Percentiles rank a stretch among this genome's conserved stretches.
Conservation (phyloP, 768 basidiomycete genomes). For the Leucocoprinus sp. region DNA sequence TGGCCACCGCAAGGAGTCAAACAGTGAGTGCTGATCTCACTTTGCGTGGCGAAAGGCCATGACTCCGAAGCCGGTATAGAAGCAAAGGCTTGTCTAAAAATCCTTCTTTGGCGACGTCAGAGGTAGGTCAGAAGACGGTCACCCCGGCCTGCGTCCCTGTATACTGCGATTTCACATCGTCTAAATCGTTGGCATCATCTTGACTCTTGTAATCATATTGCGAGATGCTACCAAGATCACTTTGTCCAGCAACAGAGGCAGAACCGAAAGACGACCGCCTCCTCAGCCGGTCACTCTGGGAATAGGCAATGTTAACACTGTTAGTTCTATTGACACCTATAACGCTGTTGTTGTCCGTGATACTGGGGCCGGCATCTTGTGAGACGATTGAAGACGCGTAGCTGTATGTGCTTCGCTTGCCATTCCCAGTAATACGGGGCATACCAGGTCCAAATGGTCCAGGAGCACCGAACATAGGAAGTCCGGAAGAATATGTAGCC, state of each 20-base stretch:
- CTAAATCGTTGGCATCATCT: constrained; percentile 69
- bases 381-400: constrained; percentile 93
- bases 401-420: constrained; percentile 70
- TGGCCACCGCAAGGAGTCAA: constrained; percentile 1
- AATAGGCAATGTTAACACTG: constrained; percentile 63
- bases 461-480: constrained; percentile 72
- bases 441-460: constrained; percentile 65
- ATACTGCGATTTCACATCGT: constrained; percentile 88
- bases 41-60: neutral
- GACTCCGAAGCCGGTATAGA: constrained; percentile 1
- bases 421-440: constrained; percentile 53
- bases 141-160: constrained; percentile 78
- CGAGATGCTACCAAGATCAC: constrained; percentile 73
- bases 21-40: constrained; percentile 1
- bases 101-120: neutral
- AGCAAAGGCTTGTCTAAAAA: neutral
- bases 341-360: constrained; percentile 55
- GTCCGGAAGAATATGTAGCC: constrained; percentile 88
- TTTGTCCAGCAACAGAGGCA: constrained; percentile 63
- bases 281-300: constrained; percentile 84
- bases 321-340: constrained; percentile 43
- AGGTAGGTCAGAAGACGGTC: constrained; percentile 64
- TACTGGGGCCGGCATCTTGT: constrained; percentile 72
- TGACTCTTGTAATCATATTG: constrained; percentile 85
- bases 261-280: constrained; percentile 65